A percentile compares a stretch with the other conserved stretches of the same genome.
Evolutionary conservation across 2,329 filamentous ascomycete genomes (phyloP).

Genomic region (Talaromyces sp.): DNA sequence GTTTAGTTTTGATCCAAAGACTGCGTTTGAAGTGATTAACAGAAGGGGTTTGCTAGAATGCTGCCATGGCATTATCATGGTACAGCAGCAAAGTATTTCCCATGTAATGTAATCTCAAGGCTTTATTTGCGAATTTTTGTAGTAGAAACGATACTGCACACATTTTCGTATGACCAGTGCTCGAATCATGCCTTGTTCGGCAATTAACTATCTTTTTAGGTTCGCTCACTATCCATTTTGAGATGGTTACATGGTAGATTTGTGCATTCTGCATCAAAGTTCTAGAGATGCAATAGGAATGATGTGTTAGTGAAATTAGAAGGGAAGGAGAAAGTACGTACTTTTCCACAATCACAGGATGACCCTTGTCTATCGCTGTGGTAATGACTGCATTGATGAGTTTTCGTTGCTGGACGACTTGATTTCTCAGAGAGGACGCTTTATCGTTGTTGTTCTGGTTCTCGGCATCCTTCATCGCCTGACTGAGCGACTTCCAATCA

Average conservation of each 20-base stretch:
- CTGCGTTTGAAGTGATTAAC: conserved; percentile 19
- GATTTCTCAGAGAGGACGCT: conserved; percentile 53
- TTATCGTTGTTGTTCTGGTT: conserved; percentile 55
- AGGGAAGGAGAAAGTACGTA: conserved; percentile 36
- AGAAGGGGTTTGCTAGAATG: background rate
- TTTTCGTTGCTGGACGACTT: conserved; percentile 57
- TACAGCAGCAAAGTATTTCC: conserved; percentile 1
- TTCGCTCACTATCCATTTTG: conserved; percentile 28
- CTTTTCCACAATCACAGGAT: conserved; percentile 49
- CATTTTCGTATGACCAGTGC: conserved; percentile 12
- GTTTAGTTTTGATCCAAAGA: conserved; percentile 29
- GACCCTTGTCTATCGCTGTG: conserved; percentile 43
- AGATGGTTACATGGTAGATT: conserved; percentile 34
- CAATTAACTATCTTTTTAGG: conserved; percentile 19
- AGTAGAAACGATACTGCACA: conserved; percentile 13
- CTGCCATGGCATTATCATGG: background rate
- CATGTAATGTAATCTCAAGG: conserved; percentile 14
- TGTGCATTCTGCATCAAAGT: conserved; percentile 35
- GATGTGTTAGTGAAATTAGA: conserved; percentile 25
- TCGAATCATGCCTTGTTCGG: conserved; percentile 11
- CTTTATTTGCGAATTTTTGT: conserved; percentile 12
- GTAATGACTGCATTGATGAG: conserved; percentile 52
- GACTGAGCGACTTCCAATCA: conserved; percentile 58
- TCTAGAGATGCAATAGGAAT: conserved; percentile 31
- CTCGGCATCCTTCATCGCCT: conserved; percentile 56